Conservation (phyloP, 2,329 filamentous ascomycete genomes). For the Colletotrichum scovillei region DNA sequence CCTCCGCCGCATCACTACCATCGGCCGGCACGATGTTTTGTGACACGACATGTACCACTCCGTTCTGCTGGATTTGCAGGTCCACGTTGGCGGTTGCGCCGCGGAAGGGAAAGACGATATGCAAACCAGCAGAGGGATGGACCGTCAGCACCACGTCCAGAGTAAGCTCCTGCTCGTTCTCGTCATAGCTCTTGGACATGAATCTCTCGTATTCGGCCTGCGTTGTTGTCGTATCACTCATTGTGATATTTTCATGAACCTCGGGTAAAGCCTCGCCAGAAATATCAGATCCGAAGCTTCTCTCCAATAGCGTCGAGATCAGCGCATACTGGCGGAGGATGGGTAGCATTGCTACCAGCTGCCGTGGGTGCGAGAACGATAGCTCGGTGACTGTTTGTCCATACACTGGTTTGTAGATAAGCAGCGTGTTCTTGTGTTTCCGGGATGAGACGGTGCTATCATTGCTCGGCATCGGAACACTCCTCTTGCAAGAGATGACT, state of each 20-base stretch:
- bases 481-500: constrained; percentile 61
- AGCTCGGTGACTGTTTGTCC: constrained; percentile 74
- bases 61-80: constrained; percentile 70
- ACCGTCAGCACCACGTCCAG: constrained; percentile 66
- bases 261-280: constrained; percentile 41
- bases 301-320: constrained; percentile 71
- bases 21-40: constrained; percentile 62
- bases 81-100: constrained; percentile 62
- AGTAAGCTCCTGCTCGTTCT: constrained; percentile 40
- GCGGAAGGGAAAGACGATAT: constrained; percentile 65
- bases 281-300: constrained; percentile 59
- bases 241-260: constrained; percentile 39
- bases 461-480: constrained; percentile 55
- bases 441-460: constrained; percentile 45
- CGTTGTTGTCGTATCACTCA: constrained; percentile 40
- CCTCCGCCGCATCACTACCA: constrained; percentile 32
- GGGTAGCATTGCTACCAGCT: constrained; percentile 80
- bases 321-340: constrained; percentile 81
- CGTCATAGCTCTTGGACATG: constrained; percentile 36
- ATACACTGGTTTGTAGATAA: constrained; percentile 79
- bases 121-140: constrained; percentile 60
- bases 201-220: constrained; percentile 48
- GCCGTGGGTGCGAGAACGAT: constrained; percentile 81
- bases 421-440: constrained; percentile 70
- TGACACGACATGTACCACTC: constrained; percentile 66